Base-by-base conservation (phyloP, 2,329 filamentous ascomycete species). In the Exophiala xenobiotica region DNA sequence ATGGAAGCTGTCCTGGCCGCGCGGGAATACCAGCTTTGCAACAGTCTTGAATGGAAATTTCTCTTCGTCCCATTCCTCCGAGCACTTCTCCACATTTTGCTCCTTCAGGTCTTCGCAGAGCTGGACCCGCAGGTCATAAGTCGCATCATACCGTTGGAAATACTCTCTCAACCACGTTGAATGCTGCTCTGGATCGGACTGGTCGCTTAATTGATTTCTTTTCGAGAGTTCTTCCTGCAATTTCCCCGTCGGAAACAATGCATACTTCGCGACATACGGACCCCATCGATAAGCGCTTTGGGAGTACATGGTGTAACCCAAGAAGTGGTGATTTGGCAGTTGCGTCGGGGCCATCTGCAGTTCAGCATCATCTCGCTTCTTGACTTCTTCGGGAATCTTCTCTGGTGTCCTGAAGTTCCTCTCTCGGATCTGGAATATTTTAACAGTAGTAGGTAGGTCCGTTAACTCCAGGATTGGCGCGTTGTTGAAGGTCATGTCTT, bases 401-500 rank as follows among this genome's bases (percentile, higher is more conserved):
- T 69, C 56, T 41, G 67, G 64, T 31, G 71, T 60, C 18, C 51
- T 48, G n/a, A 66, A 66, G 46, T 74, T 65, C 24, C 68, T 69
- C 46, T 71, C 69, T 7, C 70, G 65, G 12, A 76, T 60, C 14
- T 63, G 64, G 49, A 75, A 65, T 39, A 76, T 75, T 39, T 78
- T 71, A 14, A 64, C 65, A 1, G 73, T 75, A 1, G 70, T 73
- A 49, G 74, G 71, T 5, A 73, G 67, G 39, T 75, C 70, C 18
- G 72, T 68, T 6, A 78, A 68, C 37, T 79, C 74, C 8, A 78
- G 67, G 1, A 70, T 67, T 1, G 74, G 74, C 1, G 72, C 73
- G 51, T 68, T 74, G 59, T 78, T 78, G 63, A 78, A 78, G 14
- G 73, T 72, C 57, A 78, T 73, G 55, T 77, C 73, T 33, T 68